Percentiles rank a stretch among this genome's conserved stretches.
Conservation (phyloP, 2,329 filamentous ascomycete species). For the Fusarium brachygibbosum region DNA sequence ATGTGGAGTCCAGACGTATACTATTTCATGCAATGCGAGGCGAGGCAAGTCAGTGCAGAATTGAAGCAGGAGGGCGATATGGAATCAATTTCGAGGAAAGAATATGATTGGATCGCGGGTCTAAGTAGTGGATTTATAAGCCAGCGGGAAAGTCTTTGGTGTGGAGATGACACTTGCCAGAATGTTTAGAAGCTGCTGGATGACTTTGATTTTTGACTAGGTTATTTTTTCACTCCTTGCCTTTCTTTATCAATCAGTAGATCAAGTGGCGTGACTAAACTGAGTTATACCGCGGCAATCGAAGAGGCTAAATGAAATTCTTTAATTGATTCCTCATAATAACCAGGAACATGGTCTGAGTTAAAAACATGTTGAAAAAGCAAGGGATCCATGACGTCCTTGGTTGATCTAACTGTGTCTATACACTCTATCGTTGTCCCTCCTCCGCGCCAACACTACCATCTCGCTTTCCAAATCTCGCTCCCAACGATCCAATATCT, state of each 20-base stretch:
- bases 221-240: not conserved
- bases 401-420: constrained; percentile 8
- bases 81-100: constrained; percentile 35
- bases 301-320: constrained; percentile 4
- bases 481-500: constrained; percentile 83
- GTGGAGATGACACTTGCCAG: constrained; percentile 13
- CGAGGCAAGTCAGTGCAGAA: constrained; percentile 19
- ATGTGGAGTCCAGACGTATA: constrained; percentile 17
- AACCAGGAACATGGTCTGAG: constrained; percentile 16
- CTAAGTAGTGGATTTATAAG: constrained; percentile 27
- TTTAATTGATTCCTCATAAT: constrained; percentile 43
- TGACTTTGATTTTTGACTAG: constrained; percentile 1
- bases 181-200: constrained; percentile 30
- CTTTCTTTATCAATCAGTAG: constrained; percentile 38
- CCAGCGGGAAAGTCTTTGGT: not conserved
- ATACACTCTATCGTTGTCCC: constrained; percentile 36
- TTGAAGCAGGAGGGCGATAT: constrained; percentile 11
- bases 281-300: not conserved
- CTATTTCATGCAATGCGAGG: constrained; percentile 20
- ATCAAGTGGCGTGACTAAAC: constrained; percentile 18
- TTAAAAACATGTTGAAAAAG: constrained; percentile 2
- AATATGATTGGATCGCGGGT: constrained; percentile 29
- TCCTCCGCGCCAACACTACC: constrained; percentile 54
- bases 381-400: constrained; percentile 7
- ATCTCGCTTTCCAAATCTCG: constrained; percentile 76